Evolutionary conservation across 148 eudicot species (phyloP).

Genomic region (Rhododendron griersonianum): DNA sequence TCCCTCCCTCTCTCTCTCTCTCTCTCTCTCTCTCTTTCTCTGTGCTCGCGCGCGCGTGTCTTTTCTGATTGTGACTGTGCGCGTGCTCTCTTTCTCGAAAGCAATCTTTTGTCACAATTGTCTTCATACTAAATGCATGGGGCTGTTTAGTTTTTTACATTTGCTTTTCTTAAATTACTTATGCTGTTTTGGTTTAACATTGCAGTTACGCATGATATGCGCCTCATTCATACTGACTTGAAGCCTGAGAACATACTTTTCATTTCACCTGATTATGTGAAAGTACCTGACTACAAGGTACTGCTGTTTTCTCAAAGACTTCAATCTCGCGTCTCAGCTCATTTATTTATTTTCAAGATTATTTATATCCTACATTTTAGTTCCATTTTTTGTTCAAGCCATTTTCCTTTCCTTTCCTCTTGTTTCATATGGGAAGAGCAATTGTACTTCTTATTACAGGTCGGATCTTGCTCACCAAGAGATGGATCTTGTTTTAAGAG

Average conservation of each 20-base stretch:
- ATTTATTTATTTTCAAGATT: not conserved
- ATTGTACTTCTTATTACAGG: slow-evolving; percentile 30
- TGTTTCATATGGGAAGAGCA: not conserved
- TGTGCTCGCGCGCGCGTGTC: too few relatives aligned
- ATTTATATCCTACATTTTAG: not conserved
- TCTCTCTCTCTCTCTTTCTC: not conserved
- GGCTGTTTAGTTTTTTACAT: not conserved
- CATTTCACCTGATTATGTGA: slow-evolving; percentile 52
- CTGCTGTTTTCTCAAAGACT: not conserved
- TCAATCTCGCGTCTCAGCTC: not conserved
- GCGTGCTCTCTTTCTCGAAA: not conserved
- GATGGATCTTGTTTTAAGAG: slow-evolving; percentile 65
- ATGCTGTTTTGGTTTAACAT: slow-evolving; percentile 13
- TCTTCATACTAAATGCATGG: not conserved
- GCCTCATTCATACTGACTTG: slow-evolving; percentile 78
- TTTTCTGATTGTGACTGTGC: not conserved
- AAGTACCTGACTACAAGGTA: slow-evolving; percentile 81
- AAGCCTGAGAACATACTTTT: slow-evolving; percentile 87
- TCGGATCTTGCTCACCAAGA: slow-evolving; percentile 66
- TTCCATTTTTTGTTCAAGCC: not conserved
- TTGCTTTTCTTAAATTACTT: slow-evolving; percentile 10
- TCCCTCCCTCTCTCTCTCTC: not conserved
- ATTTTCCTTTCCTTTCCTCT: not conserved
- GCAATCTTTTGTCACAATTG: not conserved
- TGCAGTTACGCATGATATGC: slow-evolving; percentile 90